Evolutionary conservation across 306 rosid species (phyloP), one percentile per base, ranked within the genome.

Genomic region (Prunus dulcis): DNA sequence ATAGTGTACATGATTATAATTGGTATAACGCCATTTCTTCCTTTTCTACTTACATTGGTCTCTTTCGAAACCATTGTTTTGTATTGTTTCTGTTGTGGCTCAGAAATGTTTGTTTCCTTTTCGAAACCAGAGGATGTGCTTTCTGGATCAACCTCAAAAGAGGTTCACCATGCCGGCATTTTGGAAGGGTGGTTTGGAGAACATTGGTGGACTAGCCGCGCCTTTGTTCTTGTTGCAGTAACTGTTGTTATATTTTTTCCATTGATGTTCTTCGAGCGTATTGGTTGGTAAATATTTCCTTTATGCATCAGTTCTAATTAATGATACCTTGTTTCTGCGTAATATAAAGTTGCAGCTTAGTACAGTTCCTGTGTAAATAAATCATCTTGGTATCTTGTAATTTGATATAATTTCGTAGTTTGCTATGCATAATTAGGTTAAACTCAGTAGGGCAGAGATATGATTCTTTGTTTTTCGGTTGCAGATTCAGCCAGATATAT

Each of bases 141-240:
- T 56, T 82, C 81, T 8, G 89, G 89, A 19, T 55, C 86, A 55
- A 61, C 81, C 11, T 67, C 71, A 2, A 71, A 72, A 22, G 89
- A 84, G 25, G 67, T 60, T 74, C 87, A 74, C 78, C 84, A 86
- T 57, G 4, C 76, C 2, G 89, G 89, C 72, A 73, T 86, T 61
- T 22, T 86, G 25, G 83, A 82, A 77, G 83, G 74, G 63, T 82
- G 89, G 86, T 86, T 65, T 45, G 85, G 84, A 61, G 84, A 65
- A 28, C 83, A 82, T 20, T 86, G 89, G 89, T 86, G 89, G 87
- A 86, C 78, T 27, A 52, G 81, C 12, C 83, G 86, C 38, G 64
- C 82, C 73, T 82, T 80, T 57, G 79, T 86, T 46, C 86, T 86
- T 60, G 43, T 82, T 10, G 49, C 65, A 41, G 30, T 75, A 12